Evolutionary conservation across 2,329 filamentous ascomycete species (phyloP), one percentile per base, ranked within the genome.

Genomic region (Microcyclospora pomicola): DNA sequence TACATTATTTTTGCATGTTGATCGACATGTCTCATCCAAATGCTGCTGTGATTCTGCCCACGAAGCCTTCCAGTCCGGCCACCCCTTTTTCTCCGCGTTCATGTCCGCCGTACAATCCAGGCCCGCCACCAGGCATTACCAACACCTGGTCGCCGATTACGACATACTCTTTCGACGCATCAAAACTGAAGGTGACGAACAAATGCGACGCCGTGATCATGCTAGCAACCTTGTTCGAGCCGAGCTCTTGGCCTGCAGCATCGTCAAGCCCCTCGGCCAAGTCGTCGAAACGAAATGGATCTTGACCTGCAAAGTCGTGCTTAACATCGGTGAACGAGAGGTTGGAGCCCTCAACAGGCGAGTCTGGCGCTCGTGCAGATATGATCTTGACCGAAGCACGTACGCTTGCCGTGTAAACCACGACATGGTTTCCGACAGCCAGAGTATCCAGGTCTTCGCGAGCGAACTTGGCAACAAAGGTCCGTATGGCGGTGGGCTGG

Each of bases 321-420:
- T 24, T 11, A 16, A 24, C 5, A 24, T 9, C 16, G 16, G 19
- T 24, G n/a, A 13, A 31, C 7, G 19, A 24, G 7, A 24, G 5
- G 7, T 24, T 7, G 19, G 19, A 24, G 7, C 27, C 14, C 16
- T 33, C 33, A 2, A 39, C 36, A 11, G 49, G 43, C 11, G 44
- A 43, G 32, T 59, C 56, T 5, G 56, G 54, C 15, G 47, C 49
- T 9, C 54, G 42, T n/a, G 56, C 54, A 5, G 57, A 59, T 7
- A 81, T 56, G 1, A 96, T 74, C 42, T 80, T 78, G 1, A 85
- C 87, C 0, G 82, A 76, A 1, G 86, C 81, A 7, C 88, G 73
- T 11, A 96, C 78, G 53, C 86, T 95, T 13, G 84, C 85, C 31
- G 87, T 75, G 53, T 95, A 96, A 1, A 88, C 73, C 24, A 92